A percentile compares a stretch with the other conserved stretches of the same genome.
phyloP scores from a whole-genome alignment of 768 basidiomycete genomes.

The Cystofilobasidium ferigula region DNA sequence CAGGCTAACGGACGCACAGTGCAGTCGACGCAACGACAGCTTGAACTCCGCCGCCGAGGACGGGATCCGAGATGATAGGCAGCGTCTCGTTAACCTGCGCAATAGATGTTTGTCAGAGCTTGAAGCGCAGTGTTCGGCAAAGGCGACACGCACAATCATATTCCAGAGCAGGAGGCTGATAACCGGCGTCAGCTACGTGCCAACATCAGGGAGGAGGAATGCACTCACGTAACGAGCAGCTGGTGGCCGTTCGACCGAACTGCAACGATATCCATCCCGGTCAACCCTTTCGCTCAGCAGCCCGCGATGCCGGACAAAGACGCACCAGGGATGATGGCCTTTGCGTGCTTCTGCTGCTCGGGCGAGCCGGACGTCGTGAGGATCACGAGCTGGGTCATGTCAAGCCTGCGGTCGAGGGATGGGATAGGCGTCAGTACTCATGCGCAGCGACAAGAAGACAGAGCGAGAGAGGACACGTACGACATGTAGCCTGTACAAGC shows the following conservation, averaged over 20 bases:
- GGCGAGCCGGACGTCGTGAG: slow-evolving; percentile 71
- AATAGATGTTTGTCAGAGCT: too few relatives aligned
- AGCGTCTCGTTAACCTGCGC: slow-evolving; percentile 79
- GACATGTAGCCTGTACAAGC: slow-evolving; percentile 25
- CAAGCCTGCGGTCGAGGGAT: slow-evolving; percentile 41
- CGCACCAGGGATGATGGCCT: slow-evolving; percentile 59
- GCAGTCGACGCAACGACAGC: slow-evolving; percentile 73
- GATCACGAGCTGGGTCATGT: slow-evolving; percentile 83
- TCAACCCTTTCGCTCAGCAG: too few relatives aligned
- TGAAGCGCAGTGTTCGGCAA: too few relatives aligned
- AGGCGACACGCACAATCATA: too few relatives aligned
- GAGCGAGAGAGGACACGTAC: background rate
- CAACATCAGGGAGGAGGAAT: background rate
- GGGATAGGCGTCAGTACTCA: background rate
- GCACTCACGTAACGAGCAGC: slow-evolving; percentile 42
- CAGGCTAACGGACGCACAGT: slow-evolving; percentile 55
- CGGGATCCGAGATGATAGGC: slow-evolving; percentile 67
- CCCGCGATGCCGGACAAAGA: too few relatives aligned
- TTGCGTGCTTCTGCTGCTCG: slow-evolving; percentile 66
- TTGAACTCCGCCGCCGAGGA: slow-evolving; percentile 66
- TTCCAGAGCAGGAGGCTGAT: slow-evolving; percentile 54
- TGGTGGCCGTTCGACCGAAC: slow-evolving; percentile 74
- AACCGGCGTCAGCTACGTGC: too few relatives aligned
- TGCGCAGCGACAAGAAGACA: too few relatives aligned
- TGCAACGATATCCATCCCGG: too few relatives aligned